These are phyloP conservation scores for Wickerhamomyces queroliae DNA, from an alignment of 805 yeast species.

Conservation along the genomic window DNA sequence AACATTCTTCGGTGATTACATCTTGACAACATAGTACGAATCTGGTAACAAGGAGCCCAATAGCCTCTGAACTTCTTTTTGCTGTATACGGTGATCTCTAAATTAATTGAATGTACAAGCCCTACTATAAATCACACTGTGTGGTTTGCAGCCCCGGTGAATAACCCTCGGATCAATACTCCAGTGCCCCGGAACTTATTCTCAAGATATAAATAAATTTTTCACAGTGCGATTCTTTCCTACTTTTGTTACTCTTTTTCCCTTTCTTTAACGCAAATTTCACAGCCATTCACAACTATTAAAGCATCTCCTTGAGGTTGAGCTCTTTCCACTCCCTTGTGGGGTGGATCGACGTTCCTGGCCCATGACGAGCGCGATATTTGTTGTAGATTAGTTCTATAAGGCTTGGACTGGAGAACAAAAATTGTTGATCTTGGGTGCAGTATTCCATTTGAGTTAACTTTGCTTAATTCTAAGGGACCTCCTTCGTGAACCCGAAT, in stretches of 20 bases:
- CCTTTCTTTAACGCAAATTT: conserved; percentile 43
- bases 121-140: no score
- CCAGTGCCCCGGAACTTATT: no score
- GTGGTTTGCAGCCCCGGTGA: no score
- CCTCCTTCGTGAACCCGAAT: conserved; percentile 75
- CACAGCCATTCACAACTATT: conserved; percentile 57
- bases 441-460: conserved; percentile 54
- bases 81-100: no score
- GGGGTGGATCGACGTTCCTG: conserved; percentile 18
- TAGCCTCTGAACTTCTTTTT: no score
- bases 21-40: no score
- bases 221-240: not conserved
- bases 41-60: no score
- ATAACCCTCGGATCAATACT: no score
- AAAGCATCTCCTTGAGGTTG: conserved; percentile 68
- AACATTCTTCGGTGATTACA: no score
- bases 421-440: conserved; percentile 64
- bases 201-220: not conserved
- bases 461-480: conserved; percentile 50
- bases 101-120: no score
- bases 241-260: conserved; percentile 1
- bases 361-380: conserved; percentile 67
- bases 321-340: conserved; percentile 55
- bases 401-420: conserved; percentile 57
- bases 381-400: conserved; percentile 23